Evolutionary conservation across 2,329 filamentous ascomycete species (phyloP).

Genomic region (Thelonectria olida): DNA sequence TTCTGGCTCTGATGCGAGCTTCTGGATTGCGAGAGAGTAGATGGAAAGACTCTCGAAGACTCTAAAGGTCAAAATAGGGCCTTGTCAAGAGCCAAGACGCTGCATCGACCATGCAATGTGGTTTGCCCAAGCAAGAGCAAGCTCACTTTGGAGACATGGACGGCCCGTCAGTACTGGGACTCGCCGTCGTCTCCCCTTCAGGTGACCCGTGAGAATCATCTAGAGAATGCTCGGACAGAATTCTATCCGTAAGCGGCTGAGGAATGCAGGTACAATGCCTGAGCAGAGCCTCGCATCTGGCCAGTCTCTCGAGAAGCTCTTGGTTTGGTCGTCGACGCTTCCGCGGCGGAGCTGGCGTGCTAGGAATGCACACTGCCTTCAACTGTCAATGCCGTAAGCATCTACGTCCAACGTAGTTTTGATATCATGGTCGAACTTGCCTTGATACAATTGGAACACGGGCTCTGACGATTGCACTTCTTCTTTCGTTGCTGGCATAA

Average conservation of each 20-base stretch:
- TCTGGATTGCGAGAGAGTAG: neutral
- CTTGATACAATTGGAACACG: slow-evolving; percentile 43
- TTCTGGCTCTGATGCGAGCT: neutral
- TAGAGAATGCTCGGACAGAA: slow-evolving; percentile 18
- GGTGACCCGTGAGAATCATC: slow-evolving; percentile 13
- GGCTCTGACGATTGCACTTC: slow-evolving; percentile 44
- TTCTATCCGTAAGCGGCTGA: slow-evolving; percentile 28
- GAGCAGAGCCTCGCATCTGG: slow-evolving; percentile 37
- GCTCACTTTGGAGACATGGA: slow-evolving; percentile 4
- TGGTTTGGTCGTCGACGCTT: slow-evolving; percentile 42
- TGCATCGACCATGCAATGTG: neutral
- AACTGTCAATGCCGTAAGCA: slow-evolving; percentile 25
- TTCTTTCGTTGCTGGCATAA: slow-evolving; percentile 46
- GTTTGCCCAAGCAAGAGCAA: neutral
- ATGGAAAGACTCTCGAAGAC: neutral
- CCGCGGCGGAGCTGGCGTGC: slow-evolving; percentile 40
- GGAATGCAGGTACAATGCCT: slow-evolving; percentile 37
- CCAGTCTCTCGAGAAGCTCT: slow-evolving; percentile 39
- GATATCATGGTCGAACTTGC: slow-evolving; percentile 16
- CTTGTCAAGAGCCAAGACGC: no score
- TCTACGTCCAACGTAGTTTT: neutral
- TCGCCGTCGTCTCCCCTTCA: slow-evolving; percentile 20
- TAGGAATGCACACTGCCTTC: slow-evolving; percentile 32
- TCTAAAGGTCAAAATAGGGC: no score
- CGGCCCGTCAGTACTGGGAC: slow-evolving; percentile 5